Base-by-base conservation (phyloP, 768 basidiomycete species). In the Thelephora aurantiotincta region DNA sequence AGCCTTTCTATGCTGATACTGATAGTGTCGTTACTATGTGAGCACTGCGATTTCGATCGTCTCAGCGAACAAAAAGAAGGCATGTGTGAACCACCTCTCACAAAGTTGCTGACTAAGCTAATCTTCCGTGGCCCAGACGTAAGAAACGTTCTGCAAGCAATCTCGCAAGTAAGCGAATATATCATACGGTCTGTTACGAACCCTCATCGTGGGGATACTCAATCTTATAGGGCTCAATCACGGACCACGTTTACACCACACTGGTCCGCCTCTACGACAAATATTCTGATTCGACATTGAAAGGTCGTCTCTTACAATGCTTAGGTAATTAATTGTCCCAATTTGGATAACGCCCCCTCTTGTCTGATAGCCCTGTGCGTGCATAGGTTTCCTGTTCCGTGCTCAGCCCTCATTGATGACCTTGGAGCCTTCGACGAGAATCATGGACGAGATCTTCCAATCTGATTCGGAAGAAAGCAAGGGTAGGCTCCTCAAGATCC, bases 341-440 rank as follows among this genome's bases (percentile, higher is more conserved):
- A 33, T 26, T 33, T 12, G 9, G 38, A 41, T 41, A 41, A 18
- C 38, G 14, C 7, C 16, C n/a, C 3, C 12, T 13, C 19, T 42
- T 5, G 11, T 33, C 20, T n/a, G 18, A 34, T 26, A 1, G 43
- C 35, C 14, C 14, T 36, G 26, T 51, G 4, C 13, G 45, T 26
- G 13, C 33, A 5, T 51, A 90, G 91, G 94, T 11, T 96, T 87
- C 62, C 65, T 99, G 5, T 98, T 91, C 67, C 81, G 90, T 20
- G 81, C 91, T 4, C 86, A 93, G 55, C 94, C 96, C 2, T 82
- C 82, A 0, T 65, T 98, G 49, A 92, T 99, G 81, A 87, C 86
- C 0, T 65, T 82, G 53, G 80, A 84, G 3, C 66, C 72, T 11
- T 92, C 92, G 1, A 75, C 85, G 0, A 67, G 62, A 18, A 82